phyloP scores from a whole-genome alignment of 176 grass and related monocot genomes.

The Musa troglodytarum region DNA sequence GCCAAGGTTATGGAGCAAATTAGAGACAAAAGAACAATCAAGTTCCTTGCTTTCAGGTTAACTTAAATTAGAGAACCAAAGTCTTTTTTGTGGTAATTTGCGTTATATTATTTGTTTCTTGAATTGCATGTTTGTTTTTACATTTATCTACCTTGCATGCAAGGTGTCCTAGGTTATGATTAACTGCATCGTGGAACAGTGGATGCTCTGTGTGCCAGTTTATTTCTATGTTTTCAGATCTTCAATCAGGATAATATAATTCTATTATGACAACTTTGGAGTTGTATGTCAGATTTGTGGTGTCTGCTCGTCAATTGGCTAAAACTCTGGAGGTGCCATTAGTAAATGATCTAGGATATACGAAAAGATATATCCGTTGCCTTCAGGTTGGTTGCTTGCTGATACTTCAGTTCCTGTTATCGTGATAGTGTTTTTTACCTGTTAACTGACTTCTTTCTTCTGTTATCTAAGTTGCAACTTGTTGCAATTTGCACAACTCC shows the following conservation, averaged over 20 bases:
- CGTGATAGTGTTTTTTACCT: not conserved
- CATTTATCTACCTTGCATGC: no score
- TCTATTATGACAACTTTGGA: not conserved
- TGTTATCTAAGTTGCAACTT: not conserved
- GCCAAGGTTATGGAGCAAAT: no score
- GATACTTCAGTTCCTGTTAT: not conserved
- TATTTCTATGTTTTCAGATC: not conserved
- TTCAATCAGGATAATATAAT: not conserved
- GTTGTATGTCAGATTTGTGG: conserved; percentile 62
- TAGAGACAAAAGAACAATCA: no score
- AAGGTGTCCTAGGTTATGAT: not conserved
- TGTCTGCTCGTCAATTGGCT: conserved; percentile 63
- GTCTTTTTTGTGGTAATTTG: no score
- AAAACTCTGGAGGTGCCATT: conserved; percentile 91
- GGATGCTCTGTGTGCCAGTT: not conserved
- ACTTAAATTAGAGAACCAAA: no score
- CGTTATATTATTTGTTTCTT: no score
- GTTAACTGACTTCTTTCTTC: not conserved
- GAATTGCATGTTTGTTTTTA: no score
- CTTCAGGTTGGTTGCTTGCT: conserved; percentile 57
- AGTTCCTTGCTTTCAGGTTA: no score
- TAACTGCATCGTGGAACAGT: not conserved
- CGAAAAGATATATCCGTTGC: conserved; percentile 93
- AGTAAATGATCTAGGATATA: conserved; percentile 98
- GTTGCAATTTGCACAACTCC: not conserved